Evolutionary conservation across 345 rosid species (phyloP), one percentile per base, ranked within the genome.

Genomic region (Ceriops zippeliana): DNA sequence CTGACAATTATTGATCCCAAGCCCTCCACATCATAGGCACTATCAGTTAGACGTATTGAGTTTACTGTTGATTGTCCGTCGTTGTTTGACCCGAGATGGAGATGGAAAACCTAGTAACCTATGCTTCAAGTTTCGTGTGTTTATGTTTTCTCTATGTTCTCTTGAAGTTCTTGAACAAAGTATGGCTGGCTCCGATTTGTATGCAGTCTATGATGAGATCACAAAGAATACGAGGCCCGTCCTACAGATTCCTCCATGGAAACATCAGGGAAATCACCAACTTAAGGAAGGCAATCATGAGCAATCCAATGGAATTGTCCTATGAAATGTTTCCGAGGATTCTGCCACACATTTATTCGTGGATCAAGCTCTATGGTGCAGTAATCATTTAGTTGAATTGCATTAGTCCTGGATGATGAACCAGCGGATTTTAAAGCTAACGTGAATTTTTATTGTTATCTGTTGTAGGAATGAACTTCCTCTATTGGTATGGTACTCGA

Each of bases 401-500:
- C 49, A 15, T 1, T 13, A 42, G 49, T 13, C 49, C 17, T 42
- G 49, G 49, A 13, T 42, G 4, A 0, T 42, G 49, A 42, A 13
- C 47, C 47, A 38, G 11, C 13, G 2, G 16, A 11, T 38, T 38
- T 38, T 11, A 16, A 38, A 0, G 49, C 49, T 42, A 32, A 66
- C 0, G 15, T n/a, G 16, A 52, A 34, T 32, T 52, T 16, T 38
- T 0, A 4, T 20, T 46, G 5, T 6, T 21, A 34, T 32, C 32
- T 61, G 20, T 17, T 73, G 19, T 7, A 82, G 84, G 82, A 70
- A 69, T 42, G 67, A 83, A 70, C 38, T 80, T 72, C 60, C 70
- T 86, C 22, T 26, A 1, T 1, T 83, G 87, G 88, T 30, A 63
- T 8, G 85, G 85, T 38, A 26, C 58, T 24, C 62, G 22, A 61